Evolutionary conservation across 371 early-diverging fungal genomes (phyloP).

Genomic region (Mortierella sp.): DNA sequence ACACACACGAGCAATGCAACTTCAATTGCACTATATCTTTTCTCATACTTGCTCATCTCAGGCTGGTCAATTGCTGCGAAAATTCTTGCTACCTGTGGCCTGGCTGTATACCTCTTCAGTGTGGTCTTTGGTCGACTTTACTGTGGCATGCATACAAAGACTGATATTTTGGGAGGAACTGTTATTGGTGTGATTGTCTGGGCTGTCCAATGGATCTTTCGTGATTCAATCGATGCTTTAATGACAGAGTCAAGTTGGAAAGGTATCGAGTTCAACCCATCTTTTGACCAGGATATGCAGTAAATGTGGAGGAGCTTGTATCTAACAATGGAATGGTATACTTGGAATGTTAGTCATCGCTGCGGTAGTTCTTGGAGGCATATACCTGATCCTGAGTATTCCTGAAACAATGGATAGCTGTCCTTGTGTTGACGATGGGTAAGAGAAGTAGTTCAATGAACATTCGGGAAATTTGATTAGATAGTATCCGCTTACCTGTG

Average conservation of each 20-base stretch:
- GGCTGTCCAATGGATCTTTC: slow-evolving; percentile 69
- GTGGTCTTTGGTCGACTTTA: slow-evolving; percentile 77
- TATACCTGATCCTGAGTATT: slow-evolving; percentile 67
- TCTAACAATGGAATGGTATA: not conserved
- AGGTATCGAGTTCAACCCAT: slow-evolving; percentile 47
- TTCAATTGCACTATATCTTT: slow-evolving; percentile 74
- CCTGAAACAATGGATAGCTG: slow-evolving; percentile 84
- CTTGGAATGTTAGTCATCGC: slow-evolving; percentile 24
- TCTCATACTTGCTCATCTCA: slow-evolving; percentile 61
- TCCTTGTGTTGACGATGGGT: slow-evolving; percentile 83
- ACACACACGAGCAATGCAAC: slow-evolving; percentile 83
- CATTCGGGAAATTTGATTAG: not conserved
- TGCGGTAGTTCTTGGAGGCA: slow-evolving; percentile 30
- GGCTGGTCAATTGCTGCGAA: slow-evolving; percentile 47
- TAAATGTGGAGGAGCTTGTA: not conserved
- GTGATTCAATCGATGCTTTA: slow-evolving; percentile 61
- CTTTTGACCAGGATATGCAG: too few relatives aligned
- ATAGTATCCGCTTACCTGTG: not conserved
- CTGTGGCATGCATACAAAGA: slow-evolving; percentile 82
- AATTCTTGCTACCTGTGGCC: slow-evolving; percentile 48
- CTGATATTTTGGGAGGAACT: slow-evolving; percentile 78
- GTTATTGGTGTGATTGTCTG: slow-evolving; percentile 70
- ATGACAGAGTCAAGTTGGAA: slow-evolving; percentile 63
- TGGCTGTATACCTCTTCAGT: slow-evolving; percentile 68
- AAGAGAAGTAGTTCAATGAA: too few relatives aligned